phyloP scores from a whole-genome alignment of 1,284 basidiomycete species.

The Cutaneotrichosporon sp. region DNA sequence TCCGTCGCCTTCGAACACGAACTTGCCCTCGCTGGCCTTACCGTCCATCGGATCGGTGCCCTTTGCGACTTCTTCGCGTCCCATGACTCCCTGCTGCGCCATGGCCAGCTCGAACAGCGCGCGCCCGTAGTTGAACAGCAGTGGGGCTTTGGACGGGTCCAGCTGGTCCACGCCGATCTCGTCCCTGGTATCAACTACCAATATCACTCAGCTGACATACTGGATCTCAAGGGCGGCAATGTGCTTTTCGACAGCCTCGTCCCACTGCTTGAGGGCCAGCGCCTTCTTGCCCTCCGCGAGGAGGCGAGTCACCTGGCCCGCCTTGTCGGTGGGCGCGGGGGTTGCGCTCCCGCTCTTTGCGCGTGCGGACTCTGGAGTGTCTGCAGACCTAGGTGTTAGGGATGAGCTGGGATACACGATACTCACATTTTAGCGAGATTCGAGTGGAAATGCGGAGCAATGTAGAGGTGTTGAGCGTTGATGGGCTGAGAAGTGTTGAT shows the following conservation, averaged over 20 bases:
- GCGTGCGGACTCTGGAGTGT: not conserved
- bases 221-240: conserved; percentile 74
- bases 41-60: conserved; percentile 50
- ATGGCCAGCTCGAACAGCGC: conserved; percentile 84
- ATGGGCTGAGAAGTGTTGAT: too few species aligned
- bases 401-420: too few species aligned
- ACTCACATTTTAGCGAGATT: too few species aligned
- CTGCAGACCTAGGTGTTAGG: not conserved
- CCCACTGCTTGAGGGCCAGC: conserved; percentile 78
- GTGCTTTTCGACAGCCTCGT: conserved; percentile 77
- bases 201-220: conserved; percentile 51
- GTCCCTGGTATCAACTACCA: conserved; percentile 53
- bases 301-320: conserved; percentile 29
- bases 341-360: not conserved
- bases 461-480: not conserved
- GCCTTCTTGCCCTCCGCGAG: conserved; percentile 54
- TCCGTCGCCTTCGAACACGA: conserved; percentile 37
- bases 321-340: conserved; percentile 3
- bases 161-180: conserved; percentile 62
- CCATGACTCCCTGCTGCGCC: conserved; percentile 70
- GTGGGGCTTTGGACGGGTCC: conserved; percentile 69
- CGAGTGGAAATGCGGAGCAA: too few species aligned
- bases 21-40: conserved; percentile 16
- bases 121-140: conserved; percentile 80
- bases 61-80: conserved; percentile 62